phyloP scores from a whole-genome alignment of 2,329 filamentous ascomycete species.

The Fusarium vanettenii region DNA sequence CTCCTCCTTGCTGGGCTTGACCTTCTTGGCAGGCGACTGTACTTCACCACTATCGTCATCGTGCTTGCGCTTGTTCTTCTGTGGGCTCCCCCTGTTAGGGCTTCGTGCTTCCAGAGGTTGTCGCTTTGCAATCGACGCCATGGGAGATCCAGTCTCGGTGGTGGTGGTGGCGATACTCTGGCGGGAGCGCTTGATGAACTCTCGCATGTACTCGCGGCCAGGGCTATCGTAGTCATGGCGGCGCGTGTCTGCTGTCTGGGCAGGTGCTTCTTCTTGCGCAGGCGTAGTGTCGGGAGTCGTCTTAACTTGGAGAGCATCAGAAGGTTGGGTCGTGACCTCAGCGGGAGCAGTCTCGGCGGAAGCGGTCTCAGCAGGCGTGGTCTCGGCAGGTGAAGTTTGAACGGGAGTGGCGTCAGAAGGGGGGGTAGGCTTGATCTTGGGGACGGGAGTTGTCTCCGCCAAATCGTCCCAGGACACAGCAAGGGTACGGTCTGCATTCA shows the following conservation, averaged over 20 bases:
- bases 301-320: neutral
- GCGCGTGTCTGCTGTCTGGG: conserved; percentile 1
- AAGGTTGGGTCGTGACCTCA: neutral
- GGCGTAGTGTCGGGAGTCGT: neutral
- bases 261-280: conserved; percentile 10
- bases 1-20: conserved; percentile 12
- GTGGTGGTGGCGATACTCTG: conserved; percentile 44
- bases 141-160: conserved; percentile 48
- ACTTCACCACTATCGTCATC: conserved; percentile 33
- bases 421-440: neutral
- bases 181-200: conserved; percentile 51
- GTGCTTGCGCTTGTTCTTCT: conserved; percentile 49
- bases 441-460: neutral
- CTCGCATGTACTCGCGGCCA: conserved; percentile 49
- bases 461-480: neutral
- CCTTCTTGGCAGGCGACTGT: conserved; percentile 37
- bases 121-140: conserved; percentile 41
- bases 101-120: conserved; percentile 49
- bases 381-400: neutral
- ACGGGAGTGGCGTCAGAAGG: neutral
- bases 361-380: neutral
- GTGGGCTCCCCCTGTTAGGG: conserved; percentile 50
- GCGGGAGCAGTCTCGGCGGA: neutral
- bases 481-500: neutral
- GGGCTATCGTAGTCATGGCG: conserved; percentile 48